phyloP scores from a whole-genome alignment of 2,329 filamentous ascomycete genomes.

The Trichoderma aggressivum region DNA sequence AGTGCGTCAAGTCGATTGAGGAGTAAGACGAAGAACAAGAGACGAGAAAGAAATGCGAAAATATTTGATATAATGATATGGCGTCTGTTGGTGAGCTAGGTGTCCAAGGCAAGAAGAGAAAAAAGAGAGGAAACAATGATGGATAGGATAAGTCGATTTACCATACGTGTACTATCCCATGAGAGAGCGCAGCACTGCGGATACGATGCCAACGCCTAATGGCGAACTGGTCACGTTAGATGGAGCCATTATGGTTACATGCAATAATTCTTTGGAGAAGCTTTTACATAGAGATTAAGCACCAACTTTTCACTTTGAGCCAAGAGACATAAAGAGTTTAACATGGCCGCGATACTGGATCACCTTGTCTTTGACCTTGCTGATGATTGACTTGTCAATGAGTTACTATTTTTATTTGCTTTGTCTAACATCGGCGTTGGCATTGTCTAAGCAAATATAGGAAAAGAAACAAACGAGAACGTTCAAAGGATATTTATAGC shows the following conservation, averaged over 20 bases:
- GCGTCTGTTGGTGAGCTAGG: slow-evolving; percentile 28
- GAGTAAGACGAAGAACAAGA: slow-evolving; percentile 52
- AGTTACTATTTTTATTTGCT: not conserved
- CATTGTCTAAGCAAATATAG: no score
- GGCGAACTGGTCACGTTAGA: not conserved
- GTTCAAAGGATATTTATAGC: not conserved
- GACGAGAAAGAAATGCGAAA: not conserved
- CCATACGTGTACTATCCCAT: not conserved
- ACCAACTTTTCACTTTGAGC: not conserved
- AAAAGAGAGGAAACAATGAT: not conserved
- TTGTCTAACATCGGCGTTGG: not conserved
- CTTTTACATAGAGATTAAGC: not conserved
- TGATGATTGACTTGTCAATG: not conserved
- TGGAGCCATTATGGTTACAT: not conserved
- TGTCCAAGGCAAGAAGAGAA: slow-evolving; percentile 32
- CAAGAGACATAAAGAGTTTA: not conserved
- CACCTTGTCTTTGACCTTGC: not conserved
- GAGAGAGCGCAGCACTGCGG: not conserved
- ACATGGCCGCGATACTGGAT: not conserved
- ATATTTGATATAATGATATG: not conserved
- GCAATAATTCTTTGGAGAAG: not conserved
- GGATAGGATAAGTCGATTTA: not conserved
- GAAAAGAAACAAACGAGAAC: not conserved
- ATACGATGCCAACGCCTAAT: not conserved
- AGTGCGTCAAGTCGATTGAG: slow-evolving; percentile 94